Base-by-base conservation (phyloP, 768 basidiomycete genomes). In the Psilocybe cyanescens region DNA sequence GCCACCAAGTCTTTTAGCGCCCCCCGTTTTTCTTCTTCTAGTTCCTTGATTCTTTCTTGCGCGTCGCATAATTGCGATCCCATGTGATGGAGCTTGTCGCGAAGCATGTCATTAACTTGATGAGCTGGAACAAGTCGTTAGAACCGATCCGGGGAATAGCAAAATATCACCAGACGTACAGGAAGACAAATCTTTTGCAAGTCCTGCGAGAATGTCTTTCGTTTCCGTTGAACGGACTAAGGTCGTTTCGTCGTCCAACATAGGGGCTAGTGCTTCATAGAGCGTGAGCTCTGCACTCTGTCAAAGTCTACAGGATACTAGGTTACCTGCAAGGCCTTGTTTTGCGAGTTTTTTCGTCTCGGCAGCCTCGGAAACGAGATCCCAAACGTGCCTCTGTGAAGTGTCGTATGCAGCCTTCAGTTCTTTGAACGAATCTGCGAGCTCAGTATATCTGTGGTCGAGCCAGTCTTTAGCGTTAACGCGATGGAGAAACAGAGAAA, bases 101-200 rank as follows among this genome's bases (percentile, higher is more conserved):
- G 73, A 1, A 79, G 68, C 3, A 81, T 66, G 45, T 79, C 78
- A 3, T 70, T 75, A 4, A 79, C 77, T 46, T 77, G 72, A 33
- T 73, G 70, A 3, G 79, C 78, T 80, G 41, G 2, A 58, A 24
- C 24, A n/a, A 29, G 4, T 8, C 16, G 4, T 28, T 19, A 2
- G 44, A n/a, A 31, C 12, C 8, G 35, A 19, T 14, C 30, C 29
- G 8, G 28, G 24, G 35, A 45, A 5, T 12, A 44, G 24, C 11
- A 30, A 41, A 31, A 16, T 17, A 14, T 17, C n/a, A 11, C n/a
- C 4, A 48, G 48, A 49, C 68, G 31, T 57, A 78, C 77, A 74
- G 9, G 70, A 65, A 3, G 68, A 58, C 7, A 77, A 47, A 30
- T 73, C 74, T 8, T 71, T 63, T 31, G 73, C 69, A 24, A 76